Evolutionary conservation across 768 basidiomycete species (phyloP), one percentile per base, ranked within the genome.

Genomic region (Pleurotus salmoneostramineus): DNA sequence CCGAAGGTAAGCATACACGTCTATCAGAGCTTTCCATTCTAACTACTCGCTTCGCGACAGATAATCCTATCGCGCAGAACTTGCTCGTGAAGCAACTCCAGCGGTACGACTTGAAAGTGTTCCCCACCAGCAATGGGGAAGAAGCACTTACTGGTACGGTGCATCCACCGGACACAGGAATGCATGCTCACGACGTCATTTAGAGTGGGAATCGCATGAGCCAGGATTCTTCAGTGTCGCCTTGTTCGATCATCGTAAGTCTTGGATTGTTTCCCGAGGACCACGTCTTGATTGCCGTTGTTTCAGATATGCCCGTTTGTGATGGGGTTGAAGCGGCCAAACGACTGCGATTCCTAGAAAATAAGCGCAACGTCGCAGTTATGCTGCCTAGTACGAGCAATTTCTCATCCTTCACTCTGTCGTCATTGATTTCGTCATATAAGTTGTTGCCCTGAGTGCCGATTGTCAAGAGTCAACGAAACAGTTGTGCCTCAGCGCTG

Each of bases 381-480:
- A 65, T 76, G 10, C 69, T 89, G 14, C 87, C 87, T 0, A 84
- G 87, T 88, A 68, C 3, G 21, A 55, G 81, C 67, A 4, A 57
- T 40, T 42, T 27, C 31, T 42, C 34, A 43, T 33, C 31, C 48
- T 59, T 52, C 1, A 36, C 32, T 34, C 21, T 10, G 51, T 44
- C 27, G 34, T 35, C 59, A 6, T 60, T 17, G 56, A 40, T 34
- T 45, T n/a, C 14, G 35, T 17, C 50, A 45, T 15, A 59, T 15
- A 59, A 89, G 87, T 91, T 54, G 80, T 88, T 37, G 88, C 87
- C 2, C 69, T 91, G 51, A 88, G 87, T 64, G 88, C 88, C 2
- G 88, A 91, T 68, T 87, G 85, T 62, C 87, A 90, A 69, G 86
- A 88, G 51, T 87, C 86, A 3, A 88, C 88, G 1, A 88, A 88